Base-by-base conservation (phyloP, 192 early-diverging fungal genomes). In the Coemansia sp. region DNA sequence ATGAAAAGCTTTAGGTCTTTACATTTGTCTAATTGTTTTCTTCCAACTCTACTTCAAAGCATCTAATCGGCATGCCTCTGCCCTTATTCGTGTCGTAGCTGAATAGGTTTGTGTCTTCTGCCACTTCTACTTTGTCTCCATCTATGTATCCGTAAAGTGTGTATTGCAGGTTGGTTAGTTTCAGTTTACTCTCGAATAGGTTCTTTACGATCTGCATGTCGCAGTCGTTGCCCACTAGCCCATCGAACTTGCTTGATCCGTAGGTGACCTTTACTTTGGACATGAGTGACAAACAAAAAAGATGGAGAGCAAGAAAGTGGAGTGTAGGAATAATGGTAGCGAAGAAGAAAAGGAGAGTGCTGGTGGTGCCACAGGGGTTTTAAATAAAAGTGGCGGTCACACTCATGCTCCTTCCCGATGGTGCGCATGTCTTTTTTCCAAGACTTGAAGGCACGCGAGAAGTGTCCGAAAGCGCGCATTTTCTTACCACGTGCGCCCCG, bases 1-100 rank as follows among this genome's bases (percentile, higher is more conserved):
- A 93, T 76, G 90, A 93, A 64, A 92, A 92, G 79, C 81, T 94
- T 25, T 94, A 89, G 50, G 8, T 35, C n/a, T 37, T 8, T 36
- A 21, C 37, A 18, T 58, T 4, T 31, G 39, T 21, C 37, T 42
- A 21, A 21, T 38, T 61, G 1, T 23, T 61, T 21, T 39, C 31
- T 21, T 39, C 31, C 31, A 42, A 37, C 37, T 9, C 18, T 47
- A 21, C 43, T 1, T 26, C n/a, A 62, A 62, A 43, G 1, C 1
- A 16, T 55, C 28, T 55, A 55, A 55, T 7, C 13, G 52, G 52
- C 52, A 25, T 33, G 3, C n/a, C 52, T 6, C 3, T 14, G 2
- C 14, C n/a, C 16, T n/a, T 25, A 3, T 13, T 26, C 7, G 6
- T 28, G 52, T 26, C 52, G 26, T 55, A 55, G 6, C 13, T 2